Evolutionary conservation across 2,329 filamentous ascomycete genomes (phyloP).

Genomic region (Ceratocystis papillata): DNA sequence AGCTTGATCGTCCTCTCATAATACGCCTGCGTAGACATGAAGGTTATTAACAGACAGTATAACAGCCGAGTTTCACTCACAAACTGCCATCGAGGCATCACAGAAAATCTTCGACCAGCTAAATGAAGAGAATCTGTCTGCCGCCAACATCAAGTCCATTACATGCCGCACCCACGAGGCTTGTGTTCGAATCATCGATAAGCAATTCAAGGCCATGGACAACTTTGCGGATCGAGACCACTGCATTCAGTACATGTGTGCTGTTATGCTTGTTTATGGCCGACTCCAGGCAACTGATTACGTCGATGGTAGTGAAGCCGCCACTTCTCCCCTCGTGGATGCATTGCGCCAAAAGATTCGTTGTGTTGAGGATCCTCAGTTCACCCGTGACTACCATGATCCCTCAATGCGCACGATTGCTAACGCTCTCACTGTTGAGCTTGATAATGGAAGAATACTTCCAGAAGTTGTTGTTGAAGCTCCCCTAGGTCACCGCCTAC

Average conservation of each 20-base stretch:
- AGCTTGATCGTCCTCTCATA: slow-evolving; percentile 29
- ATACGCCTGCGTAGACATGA: neutral
- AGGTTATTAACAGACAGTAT: neutral
- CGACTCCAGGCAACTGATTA: slow-evolving; percentile 91
- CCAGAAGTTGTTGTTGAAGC: slow-evolving; percentile 89
- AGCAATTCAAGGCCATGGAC: slow-evolving; percentile 99
- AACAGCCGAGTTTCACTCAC: slow-evolving; percentile 87
- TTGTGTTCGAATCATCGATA: slow-evolving; percentile 98
- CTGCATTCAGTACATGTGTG: slow-evolving; percentile 99
- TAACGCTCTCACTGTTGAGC: slow-evolving; percentile 87
- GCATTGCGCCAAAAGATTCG: slow-evolving; percentile 84
- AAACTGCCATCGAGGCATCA: slow-evolving; percentile 92
- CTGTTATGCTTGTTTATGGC: slow-evolving; percentile 91
- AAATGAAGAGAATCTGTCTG: slow-evolving; percentile 74
- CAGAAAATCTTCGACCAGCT: slow-evolving; percentile 79
- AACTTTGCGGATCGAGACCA: slow-evolving; percentile 99
- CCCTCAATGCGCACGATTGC: slow-evolving; percentile 88
- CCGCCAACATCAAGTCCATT: slow-evolving; percentile 84
- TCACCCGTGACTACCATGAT: slow-evolving; percentile 92
- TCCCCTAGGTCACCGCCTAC: slow-evolving; percentile 79
- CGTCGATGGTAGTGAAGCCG: slow-evolving; percentile 82
- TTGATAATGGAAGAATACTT: slow-evolving; percentile 86
- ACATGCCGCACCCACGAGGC: slow-evolving; percentile 96
- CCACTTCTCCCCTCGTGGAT: slow-evolving; percentile 79
- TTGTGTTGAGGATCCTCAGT: slow-evolving; percentile 92